Evolutionary conservation across 306 rosid species (phyloP).

Genomic region (Purshia tridentata): DNA sequence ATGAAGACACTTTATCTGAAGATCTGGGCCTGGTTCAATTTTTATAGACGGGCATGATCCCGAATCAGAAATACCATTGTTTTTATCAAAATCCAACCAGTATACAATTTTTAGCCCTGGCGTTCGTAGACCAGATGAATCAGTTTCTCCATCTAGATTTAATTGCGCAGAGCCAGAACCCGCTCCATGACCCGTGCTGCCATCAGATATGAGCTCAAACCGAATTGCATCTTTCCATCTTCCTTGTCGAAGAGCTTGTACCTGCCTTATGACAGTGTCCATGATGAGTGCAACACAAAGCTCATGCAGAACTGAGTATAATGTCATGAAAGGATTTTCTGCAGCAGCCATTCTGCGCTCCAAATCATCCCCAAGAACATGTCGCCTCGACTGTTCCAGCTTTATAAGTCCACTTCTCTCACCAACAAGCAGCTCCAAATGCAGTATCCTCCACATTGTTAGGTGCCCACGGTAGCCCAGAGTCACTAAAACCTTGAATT

Average conservation of each 20-base stretch:
- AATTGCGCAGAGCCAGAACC: constrained; percentile 57
- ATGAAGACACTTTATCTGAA: constrained; percentile 80
- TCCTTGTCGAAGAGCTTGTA: constrained; percentile 81
- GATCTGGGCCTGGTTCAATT: constrained; percentile 90
- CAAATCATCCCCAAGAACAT: constrained; percentile 83
- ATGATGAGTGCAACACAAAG: constrained; percentile 85
- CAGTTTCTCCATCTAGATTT: constrained; percentile 83
- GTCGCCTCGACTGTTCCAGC: constrained; percentile 63
- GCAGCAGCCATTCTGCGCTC: constrained; percentile 96
- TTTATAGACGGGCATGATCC: constrained; percentile 73
- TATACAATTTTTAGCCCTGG: constrained; percentile 86
- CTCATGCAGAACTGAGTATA: constrained; percentile 87
- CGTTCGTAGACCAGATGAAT: constrained; percentile 72
- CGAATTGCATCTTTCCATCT: constrained; percentile 98
- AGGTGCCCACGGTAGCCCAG: constrained; percentile 96
- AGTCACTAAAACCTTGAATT: constrained; percentile 82
- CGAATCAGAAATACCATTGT: constrained; percentile 51
- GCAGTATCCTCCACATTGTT: constrained; percentile 96
- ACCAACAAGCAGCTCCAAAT: constrained; percentile 95
- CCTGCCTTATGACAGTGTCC: constrained; percentile 94
- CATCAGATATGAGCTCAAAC: constrained; percentile 81
- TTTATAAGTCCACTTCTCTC: constrained; percentile 68
- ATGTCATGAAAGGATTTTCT: constrained; percentile 74
- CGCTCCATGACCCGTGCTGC: constrained; percentile 59
- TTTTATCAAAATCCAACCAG: constrained; percentile 94